These are phyloP conservation scores for Saccharum officinarum DNA, from an alignment of 176 grass and related monocot species.

Conservation along the genomic window DNA sequence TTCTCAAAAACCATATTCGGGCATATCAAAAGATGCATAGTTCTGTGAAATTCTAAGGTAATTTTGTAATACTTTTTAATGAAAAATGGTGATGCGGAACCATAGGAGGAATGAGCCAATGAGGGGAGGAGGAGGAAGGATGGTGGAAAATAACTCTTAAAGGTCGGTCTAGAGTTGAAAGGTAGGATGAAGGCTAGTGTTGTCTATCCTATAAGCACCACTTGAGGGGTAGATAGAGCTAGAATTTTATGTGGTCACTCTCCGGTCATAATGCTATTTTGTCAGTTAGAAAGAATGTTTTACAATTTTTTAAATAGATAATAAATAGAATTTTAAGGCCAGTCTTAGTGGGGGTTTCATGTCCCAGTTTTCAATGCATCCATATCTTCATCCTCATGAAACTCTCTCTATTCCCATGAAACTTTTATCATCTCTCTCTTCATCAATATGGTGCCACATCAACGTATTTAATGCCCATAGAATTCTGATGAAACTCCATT, in stretches of 20 bases:
- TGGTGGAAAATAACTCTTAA: background rate
- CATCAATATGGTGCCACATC: too few relatives aligned
- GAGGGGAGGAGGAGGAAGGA: background rate
- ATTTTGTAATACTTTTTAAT: background rate
- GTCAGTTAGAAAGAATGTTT: too few relatives aligned
- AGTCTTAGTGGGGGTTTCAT: too few relatives aligned
- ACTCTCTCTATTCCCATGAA: too few relatives aligned
- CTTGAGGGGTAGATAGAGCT: too few relatives aligned
- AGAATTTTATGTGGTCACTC: background rate
- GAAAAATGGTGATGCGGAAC: background rate
- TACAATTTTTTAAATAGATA: too few relatives aligned
- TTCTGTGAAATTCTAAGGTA: background rate
- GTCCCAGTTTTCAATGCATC: too few relatives aligned
- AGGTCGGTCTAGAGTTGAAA: background rate
- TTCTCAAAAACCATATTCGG: background rate
- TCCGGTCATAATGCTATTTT: background rate
- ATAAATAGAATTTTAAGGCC: too few relatives aligned
- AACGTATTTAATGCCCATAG: too few relatives aligned
- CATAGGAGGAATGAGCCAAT: background rate
- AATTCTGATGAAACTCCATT: too few relatives aligned
- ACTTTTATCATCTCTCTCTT: too few relatives aligned
- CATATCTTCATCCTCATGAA: too few relatives aligned
- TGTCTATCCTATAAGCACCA: background rate
- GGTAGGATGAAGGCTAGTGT: background rate
- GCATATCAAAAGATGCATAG: background rate